Evolutionary conservation across 1,139 yeast genomes (phyloP), one percentile per base, ranked within the genome.

Genomic region (Pichia sp.): DNA sequence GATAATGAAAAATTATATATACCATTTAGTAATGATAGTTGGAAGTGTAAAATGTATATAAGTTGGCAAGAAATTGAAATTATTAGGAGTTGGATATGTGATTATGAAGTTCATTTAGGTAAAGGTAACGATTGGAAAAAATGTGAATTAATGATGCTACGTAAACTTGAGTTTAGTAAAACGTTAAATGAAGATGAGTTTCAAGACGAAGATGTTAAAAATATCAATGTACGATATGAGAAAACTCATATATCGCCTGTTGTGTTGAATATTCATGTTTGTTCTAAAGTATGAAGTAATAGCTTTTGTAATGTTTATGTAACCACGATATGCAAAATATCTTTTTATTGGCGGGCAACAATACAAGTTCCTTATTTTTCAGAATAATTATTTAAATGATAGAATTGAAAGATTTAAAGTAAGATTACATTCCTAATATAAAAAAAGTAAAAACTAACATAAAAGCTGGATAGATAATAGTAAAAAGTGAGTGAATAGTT

Each of bases 11-110:
- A 48, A 29, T 47, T 63, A 22, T 53, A 53, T 29, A 45, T 65
- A 7, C 65, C 63, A 2, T 44, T 67, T 30, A 54, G 38, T 19
- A 58, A 62, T 18, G 62, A 60, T 3, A 59, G 59, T 6, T 66
- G 70, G 69, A 59, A 59, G 49, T 63, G 66, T 39, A 53, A 51
- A 36, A 43, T 65, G 31, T 53, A 58, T 19, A 58, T 63, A 16
- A 49, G 55, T n/a, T 48, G 57, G 58, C 48, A 46, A 14, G 62
- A 61, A 18, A 57, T 60, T 44, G 55, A 54, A 45, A 25, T 14
- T 27, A 25, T 54, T 13, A 42, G 60, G 28, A 33, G 49, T 38
- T 50, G 56, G 57, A 44, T 52, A 18, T 25, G 31, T 30, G 53
- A 54, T 2, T 29, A 36, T 36, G 52, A 52, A 18, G 27, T 34